phyloP scores from a whole-genome alignment of 139 green algal species.

The Chlamydomonas sp. region DNA sequence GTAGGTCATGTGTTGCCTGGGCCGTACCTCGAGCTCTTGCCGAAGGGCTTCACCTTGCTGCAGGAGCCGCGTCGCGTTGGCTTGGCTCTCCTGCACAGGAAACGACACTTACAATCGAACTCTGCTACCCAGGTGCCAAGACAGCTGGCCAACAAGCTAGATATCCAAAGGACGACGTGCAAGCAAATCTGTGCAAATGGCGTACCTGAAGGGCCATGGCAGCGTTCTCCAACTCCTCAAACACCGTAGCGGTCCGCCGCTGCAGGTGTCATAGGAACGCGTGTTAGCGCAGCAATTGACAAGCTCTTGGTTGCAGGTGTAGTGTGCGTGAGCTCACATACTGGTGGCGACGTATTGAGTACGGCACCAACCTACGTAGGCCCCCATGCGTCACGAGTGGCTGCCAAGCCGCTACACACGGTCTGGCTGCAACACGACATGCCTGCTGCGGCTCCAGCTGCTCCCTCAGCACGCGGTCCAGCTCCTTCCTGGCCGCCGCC shows the following conservation, averaged over 20 bases:
- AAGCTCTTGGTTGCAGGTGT: too few relatives aligned
- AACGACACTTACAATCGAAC: background rate
- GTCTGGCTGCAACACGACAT: background rate
- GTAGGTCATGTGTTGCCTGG: too few relatives aligned
- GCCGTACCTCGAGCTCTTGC: constrained; percentile 10
- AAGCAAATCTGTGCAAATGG: background rate
- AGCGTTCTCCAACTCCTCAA: constrained; percentile 50
- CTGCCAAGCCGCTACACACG: too few relatives aligned
- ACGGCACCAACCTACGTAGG: too few relatives aligned
- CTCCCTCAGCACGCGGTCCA: constrained; percentile 16
- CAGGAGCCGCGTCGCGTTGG: constrained; percentile 36
- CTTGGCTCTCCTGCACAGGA: constrained; percentile 26
- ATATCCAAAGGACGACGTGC: too few relatives aligned
- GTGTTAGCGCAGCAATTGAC: background rate
- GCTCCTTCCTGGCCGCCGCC: constrained; percentile 31
- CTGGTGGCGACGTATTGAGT: too few relatives aligned
- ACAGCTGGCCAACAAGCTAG: too few relatives aligned
- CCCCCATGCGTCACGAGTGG: background rate
- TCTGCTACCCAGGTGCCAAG: too few relatives aligned
- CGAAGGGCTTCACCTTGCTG: constrained; percentile 16
- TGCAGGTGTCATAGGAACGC: background rate
- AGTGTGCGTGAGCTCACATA: too few relatives aligned
- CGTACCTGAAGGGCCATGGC: constrained; percentile 35
- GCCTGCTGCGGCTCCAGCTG: constrained; percentile 41
- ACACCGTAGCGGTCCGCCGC: constrained; percentile 27